Evolutionary conservation across 2,329 filamentous ascomycete genomes (phyloP).

Genomic region (Dactylellina haptotyla): DNA sequence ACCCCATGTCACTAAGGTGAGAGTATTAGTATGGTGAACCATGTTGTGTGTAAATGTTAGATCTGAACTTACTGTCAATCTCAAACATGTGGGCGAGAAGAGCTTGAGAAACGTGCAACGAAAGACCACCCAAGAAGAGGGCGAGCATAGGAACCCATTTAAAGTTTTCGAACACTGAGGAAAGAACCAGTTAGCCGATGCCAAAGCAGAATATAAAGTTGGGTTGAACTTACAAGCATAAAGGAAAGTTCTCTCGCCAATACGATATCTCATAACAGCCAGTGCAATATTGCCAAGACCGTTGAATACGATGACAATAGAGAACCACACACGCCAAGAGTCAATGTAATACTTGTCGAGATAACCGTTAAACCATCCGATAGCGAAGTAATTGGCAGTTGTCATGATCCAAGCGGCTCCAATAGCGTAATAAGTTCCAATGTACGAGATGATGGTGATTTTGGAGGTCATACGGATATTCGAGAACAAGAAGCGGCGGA

Average conservation of each 20-base stretch:
- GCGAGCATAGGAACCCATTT: conserved; percentile 79
- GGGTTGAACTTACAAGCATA: conserved; percentile 61
- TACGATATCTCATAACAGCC: conserved; percentile 77
- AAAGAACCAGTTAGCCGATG: neutral
- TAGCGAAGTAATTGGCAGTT: conserved; percentile 77
- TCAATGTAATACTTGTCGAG: conserved; percentile 84
- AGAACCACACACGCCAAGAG: conserved; percentile 82
- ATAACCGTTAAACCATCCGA: conserved; percentile 79
- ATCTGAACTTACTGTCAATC: conserved; percentile 72
- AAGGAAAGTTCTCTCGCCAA: conserved; percentile 71
- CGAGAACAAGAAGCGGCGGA: conserved; percentile 77
- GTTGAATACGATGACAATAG: conserved; percentile 81
- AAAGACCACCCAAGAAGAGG: conserved; percentile 84
- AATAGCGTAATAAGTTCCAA: conserved; percentile 83
- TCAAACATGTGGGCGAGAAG: conserved; percentile 84
- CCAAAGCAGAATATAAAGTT: conserved; percentile 60
- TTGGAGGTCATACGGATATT: conserved; percentile 80
- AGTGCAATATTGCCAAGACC: conserved; percentile 77
- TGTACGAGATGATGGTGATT: conserved; percentile 79
- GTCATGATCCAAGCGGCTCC: conserved; percentile 80
- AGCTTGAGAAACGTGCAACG: conserved; percentile 81
- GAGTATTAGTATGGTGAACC: neutral
- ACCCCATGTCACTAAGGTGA: conserved; percentile 69
- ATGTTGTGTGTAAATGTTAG: neutral
- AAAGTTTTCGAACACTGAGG: conserved; percentile 65